These are phyloP conservation scores for Suillus bovinus DNA, from an alignment of 768 basidiomycete genomes.

Conservation along the genomic window DNA sequence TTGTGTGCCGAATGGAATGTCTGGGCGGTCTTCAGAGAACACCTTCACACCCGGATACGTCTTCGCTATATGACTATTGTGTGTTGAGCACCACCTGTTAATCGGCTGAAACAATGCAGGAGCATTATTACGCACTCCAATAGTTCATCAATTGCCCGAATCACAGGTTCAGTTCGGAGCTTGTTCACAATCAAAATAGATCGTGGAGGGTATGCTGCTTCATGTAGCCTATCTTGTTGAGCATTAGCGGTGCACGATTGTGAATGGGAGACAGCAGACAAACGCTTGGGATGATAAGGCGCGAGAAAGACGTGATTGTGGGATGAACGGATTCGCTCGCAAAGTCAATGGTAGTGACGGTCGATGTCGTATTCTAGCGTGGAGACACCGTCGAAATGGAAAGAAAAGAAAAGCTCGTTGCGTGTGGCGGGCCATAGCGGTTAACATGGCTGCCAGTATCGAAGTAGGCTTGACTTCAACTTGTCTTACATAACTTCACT, in stretches of 20 bases:
- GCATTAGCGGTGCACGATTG: conserved; percentile 21
- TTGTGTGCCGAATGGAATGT: conserved; percentile 63
- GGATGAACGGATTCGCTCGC: background rate
- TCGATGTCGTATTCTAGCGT: background rate
- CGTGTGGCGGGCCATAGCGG: background rate
- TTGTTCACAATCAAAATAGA: conserved; percentile 81
- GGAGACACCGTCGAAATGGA: background rate
- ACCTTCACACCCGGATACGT: conserved; percentile 63
- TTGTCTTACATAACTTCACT: background rate
- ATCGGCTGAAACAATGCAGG: background rate
- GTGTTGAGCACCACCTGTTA: conserved; percentile 8
- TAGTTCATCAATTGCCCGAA: conserved; percentile 73
- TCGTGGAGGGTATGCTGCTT: conserved; percentile 44
- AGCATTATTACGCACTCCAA: conserved; percentile 50
- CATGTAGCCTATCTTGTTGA: conserved; percentile 26
- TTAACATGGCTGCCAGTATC: background rate
- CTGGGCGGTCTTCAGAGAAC: conserved; percentile 64
- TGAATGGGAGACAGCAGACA: conserved; percentile 1
- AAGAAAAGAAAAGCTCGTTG: background rate
- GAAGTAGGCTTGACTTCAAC: background rate
- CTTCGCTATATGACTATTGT: conserved; percentile 52
- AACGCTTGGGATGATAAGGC: conserved; percentile 9
- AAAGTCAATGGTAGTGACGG: background rate
- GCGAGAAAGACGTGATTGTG: background rate
- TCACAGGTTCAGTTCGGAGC: conserved; percentile 73